Percentiles rank a stretch among this genome's conserved stretches.
phyloP scores from a whole-genome alignment of 139 green algal genomes.

The Chlorella sp. region DNA sequence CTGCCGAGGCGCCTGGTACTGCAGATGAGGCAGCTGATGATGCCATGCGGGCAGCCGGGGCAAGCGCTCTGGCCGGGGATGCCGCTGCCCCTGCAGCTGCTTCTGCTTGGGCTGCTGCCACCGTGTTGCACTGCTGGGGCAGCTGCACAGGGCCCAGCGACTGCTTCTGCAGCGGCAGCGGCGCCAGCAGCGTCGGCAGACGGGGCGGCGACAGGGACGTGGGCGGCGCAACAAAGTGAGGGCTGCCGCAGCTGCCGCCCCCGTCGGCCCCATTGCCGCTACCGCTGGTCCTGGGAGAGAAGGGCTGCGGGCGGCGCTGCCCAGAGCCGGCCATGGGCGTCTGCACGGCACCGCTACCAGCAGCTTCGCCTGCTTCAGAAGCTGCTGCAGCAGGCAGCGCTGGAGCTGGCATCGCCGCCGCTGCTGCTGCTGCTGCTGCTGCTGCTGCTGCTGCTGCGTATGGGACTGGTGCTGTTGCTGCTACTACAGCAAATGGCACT shows the following conservation, averaged over 20 bases:
- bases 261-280: constrained; percentile 5
- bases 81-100: background rate
- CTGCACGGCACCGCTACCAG: background rate
- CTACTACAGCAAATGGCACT: background rate
- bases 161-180: background rate
- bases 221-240: background rate
- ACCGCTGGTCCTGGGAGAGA: background rate
- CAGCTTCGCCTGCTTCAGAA: background rate
- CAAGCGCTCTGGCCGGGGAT: background rate
- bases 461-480: background rate
- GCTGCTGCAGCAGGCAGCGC: background rate
- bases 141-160: background rate
- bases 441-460: background rate
- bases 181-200: background rate
- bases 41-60: background rate
- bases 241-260: background rate
- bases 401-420: background rate
- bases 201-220: background rate
- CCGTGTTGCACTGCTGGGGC: background rate
- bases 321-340: background rate
- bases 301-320: background rate
- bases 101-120: background rate
- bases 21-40: too few species aligned
- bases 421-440: background rate
- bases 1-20: too few species aligned